A percentile compares a stretch with the other conserved stretches of the same genome.
Evolutionary conservation across 129 eudicot species (phyloP).

Genomic region (Dittrichia graveolens): DNA sequence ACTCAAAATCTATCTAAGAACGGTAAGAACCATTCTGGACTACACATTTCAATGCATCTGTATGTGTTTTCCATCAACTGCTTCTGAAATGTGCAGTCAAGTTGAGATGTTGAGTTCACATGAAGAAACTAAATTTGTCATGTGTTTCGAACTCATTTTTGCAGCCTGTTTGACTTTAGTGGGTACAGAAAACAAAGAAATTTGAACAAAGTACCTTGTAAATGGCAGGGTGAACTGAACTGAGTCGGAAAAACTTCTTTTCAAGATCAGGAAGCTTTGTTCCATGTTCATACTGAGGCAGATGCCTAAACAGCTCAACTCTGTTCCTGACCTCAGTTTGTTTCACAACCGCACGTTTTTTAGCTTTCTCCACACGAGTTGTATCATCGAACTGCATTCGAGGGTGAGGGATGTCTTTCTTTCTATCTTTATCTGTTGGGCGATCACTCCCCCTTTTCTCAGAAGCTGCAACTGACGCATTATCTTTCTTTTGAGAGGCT

Average conservation of each 20-base stretch:
- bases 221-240: constrained; percentile 86
- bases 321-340: constrained; percentile 86
- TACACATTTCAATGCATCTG: too few species aligned
- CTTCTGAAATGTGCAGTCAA: too few species aligned
- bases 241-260: constrained; percentile 75
- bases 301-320: constrained; percentile 90
- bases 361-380: constrained; percentile 93
- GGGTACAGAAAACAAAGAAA: neutral
- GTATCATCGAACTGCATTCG: constrained; percentile 97
- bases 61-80: too few species aligned
- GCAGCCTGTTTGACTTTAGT: neutral
- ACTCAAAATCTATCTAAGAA: too few species aligned
- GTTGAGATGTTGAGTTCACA: too few species aligned
- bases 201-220: constrained; percentile 62
- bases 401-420: constrained; percentile 95
- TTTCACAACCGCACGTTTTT: constrained; percentile 90
- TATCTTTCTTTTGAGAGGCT: constrained; percentile 66
- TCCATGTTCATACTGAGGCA: constrained; percentile 98
- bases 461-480: constrained; percentile 52
- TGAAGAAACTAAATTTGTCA: too few species aligned
- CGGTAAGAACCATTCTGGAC: too few species aligned
- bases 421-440: constrained; percentile 74
- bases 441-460: constrained; percentile 80
- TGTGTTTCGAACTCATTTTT: too few species aligned
- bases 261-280: constrained; percentile 88